Base-by-base conservation (phyloP, 31 red algal species). In the Endocladia muricata region DNA sequence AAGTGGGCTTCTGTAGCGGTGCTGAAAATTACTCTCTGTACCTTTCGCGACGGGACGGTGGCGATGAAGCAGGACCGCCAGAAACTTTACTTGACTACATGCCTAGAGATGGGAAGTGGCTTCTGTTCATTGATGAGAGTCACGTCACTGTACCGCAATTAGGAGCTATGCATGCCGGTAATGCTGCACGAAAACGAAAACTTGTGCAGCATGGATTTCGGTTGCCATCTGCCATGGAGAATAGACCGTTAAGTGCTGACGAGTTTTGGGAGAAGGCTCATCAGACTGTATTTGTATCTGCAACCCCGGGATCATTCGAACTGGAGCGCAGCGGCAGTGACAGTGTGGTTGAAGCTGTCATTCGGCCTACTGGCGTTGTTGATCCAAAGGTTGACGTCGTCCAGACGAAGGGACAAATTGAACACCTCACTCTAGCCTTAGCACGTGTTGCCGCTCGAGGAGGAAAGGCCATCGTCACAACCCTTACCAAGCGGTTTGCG, bases 91-190 rank as follows among this genome's bases (percentile, higher is more conserved):
- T 97, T 13, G 76, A 81, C 67, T 97, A 93, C 66, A 86, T 93
- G 64, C 89, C 89, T 11, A 49, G 22, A 58, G 61, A 82, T 30
- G 76, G 47, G 4, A 72, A 94, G 22, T 93, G 78, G 70, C 49
- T 97, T 21, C 34, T 85, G 2, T 85, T 97, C 67, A 81, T 97
- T 43, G 94, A 97, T 52, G 94, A 97, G 74, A 81, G 73, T n/a
- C 94, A 97, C 37, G 85, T 97, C 15, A 91, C 84, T 41, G 81
- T 97, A 55, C 89, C 94, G 11, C 94, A 97, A 58, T 35, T 97
- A 25, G 57, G 84, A 17, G 90, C 60, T 26, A 97, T 97, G 94
- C 60, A 85, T 61, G 61, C 65, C 41, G 94, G 85, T 63, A 84
- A 97, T 49, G 74, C 78, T 19, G 67, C 76, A 11, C 76, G 94